Evolutionary conservation across 345 rosid species (phyloP).

Genomic region (Populus alba): DNA sequence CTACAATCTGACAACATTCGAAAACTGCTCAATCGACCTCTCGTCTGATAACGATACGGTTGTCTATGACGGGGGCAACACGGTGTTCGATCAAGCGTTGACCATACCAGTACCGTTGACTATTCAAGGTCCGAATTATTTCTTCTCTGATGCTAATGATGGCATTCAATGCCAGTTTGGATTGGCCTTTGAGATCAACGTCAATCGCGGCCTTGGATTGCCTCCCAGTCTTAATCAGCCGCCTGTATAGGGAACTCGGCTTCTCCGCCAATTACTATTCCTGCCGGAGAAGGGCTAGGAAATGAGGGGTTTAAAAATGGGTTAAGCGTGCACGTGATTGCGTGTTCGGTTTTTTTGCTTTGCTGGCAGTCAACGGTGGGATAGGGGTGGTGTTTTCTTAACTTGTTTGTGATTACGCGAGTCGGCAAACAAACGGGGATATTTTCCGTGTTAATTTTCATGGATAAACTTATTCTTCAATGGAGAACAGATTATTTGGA

Average conservation of each 20-base stretch:
- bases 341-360: slow-evolving; percentile 16
- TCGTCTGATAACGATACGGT: slow-evolving; percentile 37
- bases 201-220: slow-evolving; percentile 52
- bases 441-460: background rate
- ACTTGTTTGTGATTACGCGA: background rate
- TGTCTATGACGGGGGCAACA: slow-evolving; percentile 42
- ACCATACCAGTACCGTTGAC: slow-evolving; percentile 50
- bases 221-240: slow-evolving; percentile 70
- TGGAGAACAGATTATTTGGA: too few relatives aligned
- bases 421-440: background rate
- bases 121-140: slow-evolving; percentile 45
- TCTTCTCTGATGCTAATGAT: slow-evolving; percentile 52
- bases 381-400: background rate
- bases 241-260: slow-evolving; percentile 39
- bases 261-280: slow-evolving; percentile 35
- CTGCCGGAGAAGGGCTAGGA: slow-evolving; percentile 11
- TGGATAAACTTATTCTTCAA: background rate
- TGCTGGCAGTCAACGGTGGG: background rate
- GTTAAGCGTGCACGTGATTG: background rate
- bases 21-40: slow-evolving; percentile 42
- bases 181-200: slow-evolving; percentile 56
- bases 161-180: slow-evolving; percentile 55
- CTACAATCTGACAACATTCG: slow-evolving; percentile 51
- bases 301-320: slow-evolving; percentile 20
- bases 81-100: slow-evolving; percentile 29